Evolutionary conservation across 495 filamentous ascomycete species (phyloP), one percentile per base, ranked within the genome.

Genomic region (Hypoxylon perforatum): DNA sequence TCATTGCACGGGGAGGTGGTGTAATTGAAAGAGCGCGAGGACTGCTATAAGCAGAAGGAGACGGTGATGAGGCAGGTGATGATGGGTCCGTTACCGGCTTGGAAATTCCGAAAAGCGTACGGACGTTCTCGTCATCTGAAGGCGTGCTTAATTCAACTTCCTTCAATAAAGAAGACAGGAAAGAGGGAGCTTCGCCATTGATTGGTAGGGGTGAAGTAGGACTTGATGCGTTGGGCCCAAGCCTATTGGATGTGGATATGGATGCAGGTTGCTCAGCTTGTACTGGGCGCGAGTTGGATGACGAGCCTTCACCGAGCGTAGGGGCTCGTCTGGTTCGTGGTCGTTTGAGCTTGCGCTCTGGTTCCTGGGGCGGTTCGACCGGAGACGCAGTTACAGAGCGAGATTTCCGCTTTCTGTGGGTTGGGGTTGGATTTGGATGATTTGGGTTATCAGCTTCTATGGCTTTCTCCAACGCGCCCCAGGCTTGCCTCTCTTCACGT

Each of bases 391-490:
- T 92, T 0, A 84, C 83, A 1, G 84, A 86, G 39, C 81, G 81
- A n/a, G 92, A 90, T 72, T 92, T 94, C 42, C 93, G 84, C 76
- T 97, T 97, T 45, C 91, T 78, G 18, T 71, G 70, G 55, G 47
- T 75, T 38, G 72, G 72, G 41, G 63, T 65, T 7, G 56, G 36
- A 10, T 50, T 65, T 7, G 56, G 36, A 10, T 50, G 58, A 45
- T 77, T 80, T 12, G 76, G 64, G n/a, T 59, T 64, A 51, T 90
- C 86, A 18, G 88, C 83, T 28, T 93, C 89, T 68, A 90, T 86
- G 35, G 92, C 92, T 63, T 87, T 91, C 65, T 97, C 93, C 56
- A 97, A 88, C 18, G 88, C 92, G 53, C 93, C 92, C 94, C 94
- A 97, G 10, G 94, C 94, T 25, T 86, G 84, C 63, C 88, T 84